Base-by-base conservation (phyloP, 2,329 filamentous ascomycete species). In the Chalara sp. region DNA sequence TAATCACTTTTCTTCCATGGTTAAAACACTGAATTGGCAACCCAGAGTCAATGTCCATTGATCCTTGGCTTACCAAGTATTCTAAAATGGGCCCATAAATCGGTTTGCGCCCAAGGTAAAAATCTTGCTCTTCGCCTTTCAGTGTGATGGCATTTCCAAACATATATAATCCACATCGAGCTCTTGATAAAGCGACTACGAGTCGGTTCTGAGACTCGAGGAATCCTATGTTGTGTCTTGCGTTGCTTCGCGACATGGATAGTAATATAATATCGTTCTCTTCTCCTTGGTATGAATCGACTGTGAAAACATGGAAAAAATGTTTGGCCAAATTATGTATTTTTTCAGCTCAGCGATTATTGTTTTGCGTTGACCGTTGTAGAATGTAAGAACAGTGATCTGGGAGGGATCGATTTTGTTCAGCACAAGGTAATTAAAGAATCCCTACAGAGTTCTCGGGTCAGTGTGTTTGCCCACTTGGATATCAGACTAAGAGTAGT, bases 241-340 rank as follows among this genome's bases (percentile, higher is more conserved):
- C 56, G 35, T 84, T 86, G 56, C 84, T 90, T 42, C 91, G 79
- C 3, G 93, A 89, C 0, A 95, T 71, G 0, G 90, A 95, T 0
- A 96, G 71, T 2, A 96, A 65, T 7, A 96, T 75, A 6, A 96
- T 74, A 29, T 91, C 86, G 55, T 95, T 96, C 64, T 96, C 89
- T 60, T 96, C 89, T 10, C 90, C 90, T 65, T 96, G 90, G 61
- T 92, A 96, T 0, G 86, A 88, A 61, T 96, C 91, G 0, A 96
- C 87, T 0, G 90, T 96, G 33, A 81, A 79, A 1, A 95, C 84
- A 2, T 84, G 84, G 58, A 67, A 67, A 30, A 58, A 57, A 1
- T 45, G 45, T 3, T 50, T 45, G 1, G 8, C 28, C 43, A 82
- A 69, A 47, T 74, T 71, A 1, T 63, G 62, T 52, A 74, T 67